Evolutionary conservation across 495 filamentous ascomycete species (phyloP).

Genomic region (Talaromyces nanjingensis): DNA sequence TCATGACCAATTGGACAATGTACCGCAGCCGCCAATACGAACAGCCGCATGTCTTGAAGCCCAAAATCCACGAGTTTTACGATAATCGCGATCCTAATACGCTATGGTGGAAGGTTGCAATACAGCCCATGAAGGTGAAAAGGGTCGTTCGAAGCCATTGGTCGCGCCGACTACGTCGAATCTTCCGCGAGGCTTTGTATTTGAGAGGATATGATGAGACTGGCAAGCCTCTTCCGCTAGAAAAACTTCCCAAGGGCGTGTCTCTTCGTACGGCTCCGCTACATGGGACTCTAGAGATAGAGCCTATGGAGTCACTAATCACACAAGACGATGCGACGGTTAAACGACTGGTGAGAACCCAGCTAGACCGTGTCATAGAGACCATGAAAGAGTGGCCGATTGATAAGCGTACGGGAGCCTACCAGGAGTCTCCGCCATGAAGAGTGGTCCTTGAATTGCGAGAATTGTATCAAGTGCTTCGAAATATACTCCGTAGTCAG

Average conservation of each 20-base stretch:
- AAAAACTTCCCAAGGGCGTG: neutral
- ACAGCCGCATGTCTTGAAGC: constrained; percentile 11
- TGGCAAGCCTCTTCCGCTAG: constrained; percentile 27
- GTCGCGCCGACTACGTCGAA: constrained; percentile 40
- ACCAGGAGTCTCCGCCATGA: neutral
- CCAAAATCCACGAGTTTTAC: constrained; percentile 31
- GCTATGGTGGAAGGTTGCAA: constrained; percentile 44
- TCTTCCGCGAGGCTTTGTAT: constrained; percentile 49
- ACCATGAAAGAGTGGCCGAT: neutral
- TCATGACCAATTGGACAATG: neutral
- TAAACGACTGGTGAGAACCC: neutral
- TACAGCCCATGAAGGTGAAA: constrained; percentile 21
- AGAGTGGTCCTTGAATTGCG: no score
- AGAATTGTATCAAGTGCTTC: neutral
- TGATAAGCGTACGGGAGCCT: neutral
- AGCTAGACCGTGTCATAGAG: neutral
- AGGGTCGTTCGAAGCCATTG: constrained; percentile 48
- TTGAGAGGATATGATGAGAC: constrained; percentile 47
- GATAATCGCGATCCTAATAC: constrained; percentile 24
- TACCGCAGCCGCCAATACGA: neutral
- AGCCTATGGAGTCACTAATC: neutral
- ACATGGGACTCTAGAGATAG: constrained; percentile 7
- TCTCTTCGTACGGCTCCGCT: neutral
- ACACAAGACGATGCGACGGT: neutral
- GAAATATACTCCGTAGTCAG: neutral